Evolutionary conservation across 208 protist species (phyloP), one percentile per base, ranked within the genome.

Genomic region (Leptomonas pyrrhocoris): DNA sequence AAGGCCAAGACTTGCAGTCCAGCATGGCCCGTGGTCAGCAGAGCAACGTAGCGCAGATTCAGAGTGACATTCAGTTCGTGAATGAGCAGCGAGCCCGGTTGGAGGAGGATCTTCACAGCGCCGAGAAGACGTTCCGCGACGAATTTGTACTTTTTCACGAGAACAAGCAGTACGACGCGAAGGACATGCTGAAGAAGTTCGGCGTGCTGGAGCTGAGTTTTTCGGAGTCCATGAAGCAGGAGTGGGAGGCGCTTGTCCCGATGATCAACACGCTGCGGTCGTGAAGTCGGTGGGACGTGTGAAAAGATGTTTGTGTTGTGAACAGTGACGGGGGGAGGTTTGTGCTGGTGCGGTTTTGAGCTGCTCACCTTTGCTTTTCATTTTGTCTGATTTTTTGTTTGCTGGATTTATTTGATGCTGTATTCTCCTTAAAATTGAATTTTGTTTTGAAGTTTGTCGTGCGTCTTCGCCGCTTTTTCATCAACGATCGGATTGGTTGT

Each of bases 121-220:
- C 70, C 36, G 67, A 56, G 70, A 64, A 79, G 49, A 69, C 61
- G 16, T 89, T 96, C 25, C 74, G 77, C 28, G 80, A 87, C 1
- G 94, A 97, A 68, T 77, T 96, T 34, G 31, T 71, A 1, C 76
- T 82, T 16, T 97, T 96, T 65, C 90, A 96, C 67, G 62, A 77
- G 13, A 85, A 89, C 36, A 91, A 93, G 61, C 89, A 95, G 72
- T 86, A 88, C 60, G 94, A 96, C 69, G 79, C 94, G 31, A 85
- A 88, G 62, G 81, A 77, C 54, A 77, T 96, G 58, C 72, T 96
- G 43, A 84, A 90, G 49, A 76, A 70, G 27, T 95, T 95, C 60
- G 80, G 83, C 31, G 76, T 89, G 74, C 59, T 96, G 31, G 88
- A 96, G 77, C 65, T 96, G n/a, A 80, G 85, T 34, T 94, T 92